Evolutionary conservation across 768 basidiomycete species (phyloP), one percentile per base, ranked within the genome.

Genomic region (Macrolepiota dolichaula): DNA sequence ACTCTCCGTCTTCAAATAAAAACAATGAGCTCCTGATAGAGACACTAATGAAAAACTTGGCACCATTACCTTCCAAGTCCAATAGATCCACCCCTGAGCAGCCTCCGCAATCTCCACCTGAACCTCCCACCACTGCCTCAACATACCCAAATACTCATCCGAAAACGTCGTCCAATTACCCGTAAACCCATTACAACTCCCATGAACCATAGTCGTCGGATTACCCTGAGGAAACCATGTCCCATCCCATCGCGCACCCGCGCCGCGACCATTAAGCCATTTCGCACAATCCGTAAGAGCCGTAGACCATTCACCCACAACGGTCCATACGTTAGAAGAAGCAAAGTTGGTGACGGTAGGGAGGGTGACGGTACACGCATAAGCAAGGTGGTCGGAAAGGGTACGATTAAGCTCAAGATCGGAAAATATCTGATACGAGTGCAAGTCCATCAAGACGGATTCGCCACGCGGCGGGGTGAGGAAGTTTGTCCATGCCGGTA

Each of bases 241-340:
- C 11, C 81, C 82, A 60, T 92, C 88, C 86, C 88, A 91, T 17
- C 87, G 79, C 0, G 87, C 75, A 12, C 91, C 91, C 38, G 81
- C 76, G 22, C 85, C 86, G 44, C 89, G 79, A 0, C 92, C 92
- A 68, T 93, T 94, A 7, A 94, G 76, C 88, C 88, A 93, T 66
- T 73, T 72, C 0, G 91, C 87, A 66, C 91, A 94, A 69, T 91
- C 90, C 0, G 89, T 91, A 9, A 79, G 72, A 0, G 89, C 85
- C 22, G 80, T 85, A 15, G 89, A 88, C 86, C 89, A 94, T 77
- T 94, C 92, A 24, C 92, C 91, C 12, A 87, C 77, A 32, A 92
- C 76, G 1, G 89, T 91, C 86, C 86, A 91, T 35, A 92, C 75
- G 63, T 87, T 86, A 10, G 74, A 71, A 4, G 76, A 61, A 5